Evolutionary conservation across 148 eudicot genomes (phyloP).

Genomic region (Vaccinium vitisidaea): DNA sequence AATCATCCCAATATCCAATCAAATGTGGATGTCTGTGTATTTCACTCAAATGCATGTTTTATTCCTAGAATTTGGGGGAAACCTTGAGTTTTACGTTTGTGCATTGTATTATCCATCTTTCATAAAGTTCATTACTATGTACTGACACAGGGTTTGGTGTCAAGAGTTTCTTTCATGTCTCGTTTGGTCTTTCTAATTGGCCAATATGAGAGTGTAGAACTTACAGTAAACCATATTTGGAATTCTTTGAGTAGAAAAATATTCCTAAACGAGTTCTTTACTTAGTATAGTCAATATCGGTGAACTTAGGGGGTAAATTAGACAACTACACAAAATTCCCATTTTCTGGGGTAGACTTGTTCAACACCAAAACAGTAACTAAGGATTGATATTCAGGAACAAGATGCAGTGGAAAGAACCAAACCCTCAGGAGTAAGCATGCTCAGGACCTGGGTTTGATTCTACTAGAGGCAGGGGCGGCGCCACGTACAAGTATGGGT

Average conservation of each 20-base stretch:
- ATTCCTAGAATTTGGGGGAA: too few relatives aligned
- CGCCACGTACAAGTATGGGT: too few relatives aligned
- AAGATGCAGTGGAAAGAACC: not conserved
- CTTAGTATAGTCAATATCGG: not conserved
- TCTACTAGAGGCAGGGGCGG: too few relatives aligned
- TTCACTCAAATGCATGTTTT: too few relatives aligned
- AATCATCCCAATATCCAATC: not conserved
- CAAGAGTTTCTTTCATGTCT: not conserved
- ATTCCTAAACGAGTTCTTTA: not conserved
- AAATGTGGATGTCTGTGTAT: not conserved
- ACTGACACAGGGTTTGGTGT: not conserved
- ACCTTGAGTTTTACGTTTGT: not conserved
- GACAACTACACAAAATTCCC: not conserved
- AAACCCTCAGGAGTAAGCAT: not conserved
- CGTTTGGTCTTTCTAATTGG: not conserved
- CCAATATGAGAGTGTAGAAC: not conserved
- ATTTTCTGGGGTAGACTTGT: not conserved
- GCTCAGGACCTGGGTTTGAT: not conserved
- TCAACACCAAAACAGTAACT: not conserved
- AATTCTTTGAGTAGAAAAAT: not conserved
- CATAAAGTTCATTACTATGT: not conserved
- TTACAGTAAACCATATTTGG: not conserved
- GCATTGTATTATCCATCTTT: not conserved
- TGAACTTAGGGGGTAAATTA: not conserved
- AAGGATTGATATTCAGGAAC: not conserved